Evolutionary conservation across 768 basidiomycete species (phyloP).

Genomic region (Leccinum imitatum): DNA sequence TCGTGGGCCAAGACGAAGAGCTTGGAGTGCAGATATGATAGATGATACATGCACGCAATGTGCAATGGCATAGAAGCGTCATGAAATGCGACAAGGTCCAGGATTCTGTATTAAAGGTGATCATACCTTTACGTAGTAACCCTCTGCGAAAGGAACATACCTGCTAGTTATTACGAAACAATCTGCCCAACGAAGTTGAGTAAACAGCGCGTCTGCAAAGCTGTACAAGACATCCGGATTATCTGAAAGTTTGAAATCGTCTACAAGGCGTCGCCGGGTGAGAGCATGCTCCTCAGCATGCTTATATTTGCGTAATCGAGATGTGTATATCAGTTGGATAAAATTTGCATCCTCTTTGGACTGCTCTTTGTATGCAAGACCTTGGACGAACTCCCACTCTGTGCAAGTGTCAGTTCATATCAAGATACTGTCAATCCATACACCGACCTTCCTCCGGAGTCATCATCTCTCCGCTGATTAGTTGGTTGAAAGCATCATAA

Average conservation of each 20-base stretch:
- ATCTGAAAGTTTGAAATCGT: conserved; percentile 81
- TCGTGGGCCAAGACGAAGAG: conserved; percentile 97
- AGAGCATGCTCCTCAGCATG: conserved; percentile 80
- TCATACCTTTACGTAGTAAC: background rate
- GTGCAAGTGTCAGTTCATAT: conserved; percentile 9
- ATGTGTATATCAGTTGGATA: conserved; percentile 88
- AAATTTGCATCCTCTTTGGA: conserved; percentile 88
- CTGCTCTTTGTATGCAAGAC: conserved; percentile 79
- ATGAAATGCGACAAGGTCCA: conserved; percentile 83
- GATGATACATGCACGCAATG: conserved; percentile 97
- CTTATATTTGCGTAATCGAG: conserved; percentile 87
- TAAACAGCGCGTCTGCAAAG: conserved; percentile 87
- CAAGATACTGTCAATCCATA: background rate
- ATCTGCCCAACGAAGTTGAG: conserved; percentile 90
- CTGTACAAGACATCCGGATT: conserved; percentile 93
- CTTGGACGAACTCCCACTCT: conserved; percentile 98
- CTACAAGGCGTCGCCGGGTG: conserved; percentile 74
- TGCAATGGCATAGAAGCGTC: conserved; percentile 89
- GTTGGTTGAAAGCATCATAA: conserved; percentile 91
- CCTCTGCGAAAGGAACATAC: conserved; percentile 37
- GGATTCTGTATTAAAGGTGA: conserved; percentile 54
- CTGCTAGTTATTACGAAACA: conserved; percentile 86
- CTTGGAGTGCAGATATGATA: conserved; percentile 86
- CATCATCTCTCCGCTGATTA: conserved; percentile 95
- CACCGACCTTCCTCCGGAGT: conserved; percentile 87